Percentiles rank a stretch among this genome's conserved stretches.
These are phyloP conservation scores for Cladosporium sp. DNA, from an alignment of 2,329 filamentous ascomycete species.

Conservation along the genomic window DNA sequence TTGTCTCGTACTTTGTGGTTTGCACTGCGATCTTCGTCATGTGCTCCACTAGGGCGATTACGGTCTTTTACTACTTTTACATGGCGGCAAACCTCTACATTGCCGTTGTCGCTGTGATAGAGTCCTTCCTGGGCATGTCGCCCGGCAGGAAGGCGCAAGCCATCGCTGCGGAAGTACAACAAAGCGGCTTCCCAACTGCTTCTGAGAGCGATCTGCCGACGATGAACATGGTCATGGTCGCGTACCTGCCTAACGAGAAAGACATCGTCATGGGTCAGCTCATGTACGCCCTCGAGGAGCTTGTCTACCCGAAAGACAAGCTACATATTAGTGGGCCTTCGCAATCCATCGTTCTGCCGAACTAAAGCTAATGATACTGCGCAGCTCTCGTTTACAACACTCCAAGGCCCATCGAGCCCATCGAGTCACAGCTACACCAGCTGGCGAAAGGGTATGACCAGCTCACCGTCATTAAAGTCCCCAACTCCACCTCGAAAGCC, in stretches of 20 bases:
- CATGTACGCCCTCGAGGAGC: slow-evolving; percentile 50
- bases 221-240: slow-evolving; percentile 52
- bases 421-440: slow-evolving; percentile 47
- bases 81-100: slow-evolving; percentile 39
- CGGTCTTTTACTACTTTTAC: slow-evolving; percentile 39
- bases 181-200: slow-evolving; percentile 30
- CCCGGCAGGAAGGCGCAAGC: slow-evolving; percentile 34
- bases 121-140: slow-evolving; percentile 37
- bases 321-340: slow-evolving; percentile 45
- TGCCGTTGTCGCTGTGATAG: slow-evolving; percentile 32
- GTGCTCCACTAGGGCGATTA: slow-evolving; percentile 32
- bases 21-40: slow-evolving; percentile 36
- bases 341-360: background rate
- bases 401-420: slow-evolving; percentile 48
- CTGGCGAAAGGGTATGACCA: slow-evolving; percentile 44
- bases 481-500: slow-evolving; percentile 52
- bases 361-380: background rate
- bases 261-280: slow-evolving; percentile 54
- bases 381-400: slow-evolving; percentile 51
- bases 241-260: slow-evolving; percentile 55
- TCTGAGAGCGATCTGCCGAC: slow-evolving; percentile 40
- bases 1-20: slow-evolving; percentile 35
- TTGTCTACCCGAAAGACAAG: slow-evolving; percentile 50
- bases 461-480: slow-evolving; percentile 51
- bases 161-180: slow-evolving; percentile 35